These are phyloP conservation scores for Aureoboletus auriporus DNA, from an alignment of 768 basidiomycete species.

Conservation along the genomic window DNA sequence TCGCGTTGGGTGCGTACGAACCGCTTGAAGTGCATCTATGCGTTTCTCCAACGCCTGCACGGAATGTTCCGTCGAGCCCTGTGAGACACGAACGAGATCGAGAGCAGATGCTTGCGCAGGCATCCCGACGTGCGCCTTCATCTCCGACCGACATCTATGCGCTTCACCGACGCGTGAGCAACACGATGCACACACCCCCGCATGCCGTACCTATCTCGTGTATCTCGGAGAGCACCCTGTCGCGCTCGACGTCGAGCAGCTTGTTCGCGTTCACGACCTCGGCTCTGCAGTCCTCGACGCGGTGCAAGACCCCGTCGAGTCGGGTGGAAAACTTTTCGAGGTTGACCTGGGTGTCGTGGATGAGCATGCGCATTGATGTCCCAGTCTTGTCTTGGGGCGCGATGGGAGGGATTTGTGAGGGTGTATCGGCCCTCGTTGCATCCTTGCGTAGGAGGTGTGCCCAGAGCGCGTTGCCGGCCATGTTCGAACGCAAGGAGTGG, in stretches of 20 bases:
- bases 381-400: slow-evolving; percentile 60
- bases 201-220: slow-evolving; percentile 9
- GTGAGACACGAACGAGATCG: slow-evolving; percentile 36
- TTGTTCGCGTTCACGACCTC: slow-evolving; percentile 52
- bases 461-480: slow-evolving; percentile 39
- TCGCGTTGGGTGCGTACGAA: slow-evolving; percentile 21
- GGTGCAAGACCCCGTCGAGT: slow-evolving; percentile 48
- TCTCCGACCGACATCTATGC: slow-evolving; percentile 57
- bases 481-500: neutral
- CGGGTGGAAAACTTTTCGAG: slow-evolving; percentile 63
- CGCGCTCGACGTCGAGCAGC: slow-evolving; percentile 58
- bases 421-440: slow-evolving; percentile 18
- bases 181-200: neutral
- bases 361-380: slow-evolving; percentile 66
- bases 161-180: slow-evolving; percentile 36
- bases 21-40: slow-evolving; percentile 52
- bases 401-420: slow-evolving; percentile 30
- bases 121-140: slow-evolving; percentile 53
- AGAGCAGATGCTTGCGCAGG: slow-evolving; percentile 48
- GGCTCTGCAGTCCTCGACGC: slow-evolving; percentile 47
- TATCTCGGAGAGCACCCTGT: slow-evolving; percentile 52
- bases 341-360: slow-evolving; percentile 71
- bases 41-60: slow-evolving; percentile 50
- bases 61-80: slow-evolving; percentile 35
- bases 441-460: slow-evolving; percentile 51